Conservation (phyloP, 176 grass and related monocot genomes). For the Guadua angustifolia region DNA sequence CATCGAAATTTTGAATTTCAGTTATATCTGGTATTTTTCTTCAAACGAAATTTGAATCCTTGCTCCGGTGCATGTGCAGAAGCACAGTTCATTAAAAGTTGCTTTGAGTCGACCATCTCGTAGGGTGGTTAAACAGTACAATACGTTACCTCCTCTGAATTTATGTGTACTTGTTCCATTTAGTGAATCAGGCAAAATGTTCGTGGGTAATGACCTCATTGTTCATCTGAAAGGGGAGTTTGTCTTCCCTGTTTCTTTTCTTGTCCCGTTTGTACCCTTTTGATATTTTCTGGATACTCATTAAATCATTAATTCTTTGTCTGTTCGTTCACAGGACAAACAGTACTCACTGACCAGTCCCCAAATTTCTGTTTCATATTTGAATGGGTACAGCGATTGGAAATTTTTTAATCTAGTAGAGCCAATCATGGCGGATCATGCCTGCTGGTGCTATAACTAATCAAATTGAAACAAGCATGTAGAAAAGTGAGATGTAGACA, state of each 20-base stretch:
- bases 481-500: too few relatives aligned
- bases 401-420: too few relatives aligned
- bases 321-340: slow-evolving; percentile 21
- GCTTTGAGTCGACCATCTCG: not conserved
- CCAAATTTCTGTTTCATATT: not conserved
- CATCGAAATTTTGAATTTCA: too few relatives aligned
- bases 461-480: too few relatives aligned
- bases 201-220: not conserved
- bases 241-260: not conserved
- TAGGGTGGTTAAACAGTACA: not conserved
- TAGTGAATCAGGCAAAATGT: slow-evolving; percentile 14
- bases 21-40: too few relatives aligned
- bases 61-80: not conserved
- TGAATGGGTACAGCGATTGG: slow-evolving; percentile 1
- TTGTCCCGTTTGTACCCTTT: not conserved
- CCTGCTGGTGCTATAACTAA: too few relatives aligned
- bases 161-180: not conserved
- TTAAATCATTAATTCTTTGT: not conserved
- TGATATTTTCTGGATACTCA: not conserved
- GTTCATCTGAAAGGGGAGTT: slow-evolving; percentile 32
- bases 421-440: too few relatives aligned
- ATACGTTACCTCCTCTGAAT: not conserved
- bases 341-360: not conserved
- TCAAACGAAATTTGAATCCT: too few relatives aligned
- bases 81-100: not conserved